Evolutionary conservation across 108 stramenopile species (phyloP).

Genomic region (Nitzschia sp.): DNA sequence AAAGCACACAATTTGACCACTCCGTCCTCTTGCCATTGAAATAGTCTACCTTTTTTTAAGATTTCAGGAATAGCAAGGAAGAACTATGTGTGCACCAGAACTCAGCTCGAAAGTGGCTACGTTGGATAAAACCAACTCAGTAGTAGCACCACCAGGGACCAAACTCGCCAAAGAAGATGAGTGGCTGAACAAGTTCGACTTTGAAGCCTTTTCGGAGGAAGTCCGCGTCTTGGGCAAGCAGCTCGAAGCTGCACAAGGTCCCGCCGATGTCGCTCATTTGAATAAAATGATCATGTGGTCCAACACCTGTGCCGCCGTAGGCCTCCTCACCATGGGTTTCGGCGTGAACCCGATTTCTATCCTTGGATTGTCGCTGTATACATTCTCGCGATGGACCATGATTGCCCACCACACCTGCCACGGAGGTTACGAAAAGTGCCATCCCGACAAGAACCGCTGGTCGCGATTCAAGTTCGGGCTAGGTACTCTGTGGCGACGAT

Average conservation of each 20-base stretch:
- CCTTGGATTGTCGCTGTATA: conserved; percentile 55
- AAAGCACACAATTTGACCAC: too few species aligned
- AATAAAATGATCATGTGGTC: conserved; percentile 88
- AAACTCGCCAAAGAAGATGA: conserved; percentile 51
- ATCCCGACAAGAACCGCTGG: conserved; percentile 56
- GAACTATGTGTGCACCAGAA: conserved; percentile 15
- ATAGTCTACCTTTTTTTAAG: too few species aligned
- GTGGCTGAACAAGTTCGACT: conserved; percentile 83
- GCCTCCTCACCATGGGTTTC: conserved; percentile 58
- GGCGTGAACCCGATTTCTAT: conserved; percentile 62
- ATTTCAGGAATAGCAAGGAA: too few species aligned
- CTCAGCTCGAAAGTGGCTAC: background rate
- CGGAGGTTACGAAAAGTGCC: conserved; percentile 70
- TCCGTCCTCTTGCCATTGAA: too few species aligned
- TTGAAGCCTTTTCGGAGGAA: conserved; percentile 78
- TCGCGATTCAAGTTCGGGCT: conserved; percentile 67
- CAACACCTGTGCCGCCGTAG: conserved; percentile 74
- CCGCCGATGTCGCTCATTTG: conserved; percentile 84
- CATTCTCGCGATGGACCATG: conserved; percentile 72
- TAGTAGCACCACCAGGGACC: too few species aligned
- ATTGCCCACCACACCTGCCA: conserved; percentile 80
- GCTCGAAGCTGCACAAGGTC: conserved; percentile 74
- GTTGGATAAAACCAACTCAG: background rate
- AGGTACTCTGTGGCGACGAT: conserved; percentile 49
- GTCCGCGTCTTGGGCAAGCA: conserved; percentile 77